Evolutionary conservation across 768 basidiomycete species (phyloP).

Genomic region (Royoungia palumana): DNA sequence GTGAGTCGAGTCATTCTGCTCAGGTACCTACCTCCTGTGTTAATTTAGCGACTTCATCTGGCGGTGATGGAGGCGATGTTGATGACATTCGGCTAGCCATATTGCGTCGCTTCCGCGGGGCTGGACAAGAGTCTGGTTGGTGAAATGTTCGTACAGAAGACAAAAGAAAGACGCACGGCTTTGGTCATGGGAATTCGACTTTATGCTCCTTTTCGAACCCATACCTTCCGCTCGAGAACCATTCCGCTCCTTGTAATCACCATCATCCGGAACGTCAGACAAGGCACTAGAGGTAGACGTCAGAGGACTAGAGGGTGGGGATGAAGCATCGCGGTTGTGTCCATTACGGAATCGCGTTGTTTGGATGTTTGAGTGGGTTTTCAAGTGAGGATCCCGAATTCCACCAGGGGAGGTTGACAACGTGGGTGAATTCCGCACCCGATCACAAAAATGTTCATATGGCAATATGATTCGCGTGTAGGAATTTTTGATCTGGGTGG

Average conservation of each 20-base stretch:
- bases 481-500: constrained; percentile 84
- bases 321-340: constrained; percentile 45
- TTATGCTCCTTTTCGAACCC: constrained; percentile 49
- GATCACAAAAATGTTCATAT: constrained; percentile 88
- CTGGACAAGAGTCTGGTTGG: constrained; percentile 21
- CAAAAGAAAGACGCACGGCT: constrained; percentile 30
- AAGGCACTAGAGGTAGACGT: constrained; percentile 75
- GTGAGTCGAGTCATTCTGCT: constrained; percentile 13
- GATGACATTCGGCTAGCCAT: constrained; percentile 21
- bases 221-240: constrained; percentile 38
- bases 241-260: constrained; percentile 55
- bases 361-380: constrained; percentile 52
- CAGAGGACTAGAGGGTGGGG: constrained; percentile 69
- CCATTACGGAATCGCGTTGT: constrained; percentile 37
- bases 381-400: constrained; percentile 49
- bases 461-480: constrained; percentile 91
- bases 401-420: constrained; percentile 37
- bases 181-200: constrained; percentile 53
- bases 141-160: constrained; percentile 5
- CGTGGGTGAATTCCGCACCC: constrained; percentile 62
- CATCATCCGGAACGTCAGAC: constrained; percentile 79
- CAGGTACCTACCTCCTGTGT: constrained; percentile 50
- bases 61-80: constrained; percentile 21
- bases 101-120: constrained; percentile 33
- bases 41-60: constrained; percentile 39